Conservation (phyloP, 2,329 filamentous ascomycete genomes). For the Beauveria scarabaeidicola region DNA sequence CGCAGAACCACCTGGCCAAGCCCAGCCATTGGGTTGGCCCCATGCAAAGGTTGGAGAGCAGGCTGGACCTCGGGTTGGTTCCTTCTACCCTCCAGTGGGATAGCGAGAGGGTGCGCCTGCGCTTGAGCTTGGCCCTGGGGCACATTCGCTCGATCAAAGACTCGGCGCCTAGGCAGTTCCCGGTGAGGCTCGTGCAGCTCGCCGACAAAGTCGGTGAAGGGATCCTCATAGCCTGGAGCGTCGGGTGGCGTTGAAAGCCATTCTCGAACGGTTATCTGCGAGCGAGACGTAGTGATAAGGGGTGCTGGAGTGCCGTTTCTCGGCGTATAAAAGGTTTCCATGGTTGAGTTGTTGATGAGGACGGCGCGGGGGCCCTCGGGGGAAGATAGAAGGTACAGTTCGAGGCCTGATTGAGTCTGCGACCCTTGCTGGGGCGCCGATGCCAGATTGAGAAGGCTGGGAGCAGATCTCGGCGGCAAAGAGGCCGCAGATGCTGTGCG, state of each 20-base stretch:
- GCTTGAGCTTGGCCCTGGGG: not conserved
- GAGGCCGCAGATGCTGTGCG: conserved; percentile 41
- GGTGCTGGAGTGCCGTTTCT: not conserved
- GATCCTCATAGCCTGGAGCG: not conserved
- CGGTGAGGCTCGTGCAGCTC: not conserved
- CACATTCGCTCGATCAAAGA: not conserved
- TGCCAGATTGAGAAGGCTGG: conserved; percentile 20
- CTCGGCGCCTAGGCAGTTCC: not conserved
- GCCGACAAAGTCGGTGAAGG: not conserved
- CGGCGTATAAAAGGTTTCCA: conserved; percentile 45
- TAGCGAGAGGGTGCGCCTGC: not conserved
- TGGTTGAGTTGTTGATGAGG: conserved; percentile 41
- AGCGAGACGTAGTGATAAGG: not conserved
- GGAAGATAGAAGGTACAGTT: conserved; percentile 54
- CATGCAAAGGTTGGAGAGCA: not conserved
- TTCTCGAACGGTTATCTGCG: not conserved
- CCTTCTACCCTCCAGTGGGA: not conserved
- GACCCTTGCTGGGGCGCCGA: conserved; percentile 14
- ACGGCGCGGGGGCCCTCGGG: conserved; percentile 51
- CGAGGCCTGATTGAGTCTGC: conserved; percentile 27
- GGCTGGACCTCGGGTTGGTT: not conserved
- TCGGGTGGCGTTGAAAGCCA: conserved; percentile 1
- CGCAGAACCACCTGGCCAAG: not conserved
- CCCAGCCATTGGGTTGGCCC: not conserved
- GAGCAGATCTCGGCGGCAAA: conserved; percentile 28